Base-by-base conservation (phyloP, 805 yeast species). In the Starmerella powellii region DNA sequence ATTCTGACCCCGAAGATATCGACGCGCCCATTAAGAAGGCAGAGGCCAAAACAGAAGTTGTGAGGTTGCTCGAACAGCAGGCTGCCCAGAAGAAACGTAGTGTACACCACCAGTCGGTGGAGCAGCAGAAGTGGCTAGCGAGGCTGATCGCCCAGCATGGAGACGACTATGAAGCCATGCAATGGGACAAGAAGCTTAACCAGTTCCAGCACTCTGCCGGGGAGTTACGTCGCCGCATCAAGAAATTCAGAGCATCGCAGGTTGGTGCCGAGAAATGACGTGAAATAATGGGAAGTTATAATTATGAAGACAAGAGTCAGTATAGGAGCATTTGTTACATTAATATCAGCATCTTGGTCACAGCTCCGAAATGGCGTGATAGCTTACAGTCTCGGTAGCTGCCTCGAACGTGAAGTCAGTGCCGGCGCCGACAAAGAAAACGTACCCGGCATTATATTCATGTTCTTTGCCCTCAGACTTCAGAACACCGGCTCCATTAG, bases 311-410 rank as follows among this genome's bases (percentile, higher is more conserved):
- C n/a, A n/a, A n/a, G n/a, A n/a, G n/a, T n/a, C n/a, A n/a, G n/a
- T n/a, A n/a, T n/a, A n/a, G n/a, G n/a, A n/a, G n/a, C n/a, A n/a
- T n/a, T n/a, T n/a, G n/a, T n/a, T n/a, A n/a, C n/a, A n/a, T n/a
- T n/a, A n/a, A n/a, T n/a, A n/a, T n/a, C n/a, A n/a, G n/a, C n/a
- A n/a, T n/a, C n/a, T n/a, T n/a, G n/a, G n/a, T 48, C 56, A 68
- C 36, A 77, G 80, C 65, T 84, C 94, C 53, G 79, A 84, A 61
- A 79, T 84, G 5, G 98, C 97, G 64, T 95, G 80, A 65, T 87
- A 91, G 27, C 87, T 69, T 31, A 87, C 81, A 59, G 88, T 78
- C 27, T 60, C 62, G 20, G 38, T 35, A 17, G 41, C 39, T 27
- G 62, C 54, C 33, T 39, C 41, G 51, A 87, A 63, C 52, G 75